Evolutionary conservation across 1,284 basidiomycete species (phyloP), one percentile per base, ranked within the genome.

Genomic region (Pyrrhoderma noxium): DNA sequence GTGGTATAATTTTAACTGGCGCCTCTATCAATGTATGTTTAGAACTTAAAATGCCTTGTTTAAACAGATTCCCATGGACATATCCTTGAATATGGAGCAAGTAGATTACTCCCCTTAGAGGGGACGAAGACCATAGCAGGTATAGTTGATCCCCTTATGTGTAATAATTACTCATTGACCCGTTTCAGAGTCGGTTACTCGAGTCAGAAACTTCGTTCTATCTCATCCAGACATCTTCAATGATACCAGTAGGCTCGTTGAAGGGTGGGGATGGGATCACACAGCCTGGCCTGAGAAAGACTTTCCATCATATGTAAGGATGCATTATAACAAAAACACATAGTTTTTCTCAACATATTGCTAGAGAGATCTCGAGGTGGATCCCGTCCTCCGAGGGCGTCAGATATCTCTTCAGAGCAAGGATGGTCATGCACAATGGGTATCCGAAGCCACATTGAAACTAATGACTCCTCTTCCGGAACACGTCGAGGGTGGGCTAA

Each of bases 181-280:
- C 14, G 38, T 18, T 40, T n/a, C 61, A 85, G 84, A 87, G 53
- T 80, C 82, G 38, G 77, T 90, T 13, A 64, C 68, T 1, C 75
- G 79, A 49, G 76, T 92, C 31, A 77, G 79, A 55, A 64, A 74
- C 3, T 89, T 82, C 62, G 82, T 93, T 49, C 65, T 79, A 9
- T 63, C 72, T 16, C 73, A 81, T 57, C 73, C 75, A 0, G 76
- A 81, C 45, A 64, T 84, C 19, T 64, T 71, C 31, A 68, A 70
- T 38, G 73, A 85, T 58, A 73, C 69, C 23, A 74, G 77, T 11
- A 78, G 75, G 50, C 84, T 83, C 66, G 75, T 95, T 34, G 76
- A 85, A 54, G 92, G 92, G 1, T 82, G 87, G 65, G 93, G 91
- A 2, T 96, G 93, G 92, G 91, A 96, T 65, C 93, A 96, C 66